phyloP scores from a whole-genome alignment of 345 rosid species.

The Populus pruinosa region DNA sequence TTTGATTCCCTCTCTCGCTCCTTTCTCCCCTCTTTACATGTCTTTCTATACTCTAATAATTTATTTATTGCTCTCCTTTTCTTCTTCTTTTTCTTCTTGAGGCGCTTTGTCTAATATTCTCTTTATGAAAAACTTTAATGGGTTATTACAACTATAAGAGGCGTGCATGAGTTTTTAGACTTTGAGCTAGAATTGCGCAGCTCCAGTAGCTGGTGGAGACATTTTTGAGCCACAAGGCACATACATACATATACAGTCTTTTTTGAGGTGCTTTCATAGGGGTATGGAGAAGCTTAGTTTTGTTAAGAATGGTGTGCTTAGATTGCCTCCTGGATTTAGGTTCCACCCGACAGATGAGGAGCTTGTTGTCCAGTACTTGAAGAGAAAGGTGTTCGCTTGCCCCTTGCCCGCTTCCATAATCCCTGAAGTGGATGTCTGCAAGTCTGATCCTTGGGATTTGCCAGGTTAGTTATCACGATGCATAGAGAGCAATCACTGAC shows the following conservation, averaged over 20 bases:
- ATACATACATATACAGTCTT: neutral
- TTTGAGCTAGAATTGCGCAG: neutral
- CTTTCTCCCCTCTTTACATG: neutral
- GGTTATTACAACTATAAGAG: neutral
- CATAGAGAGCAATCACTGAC: neutral
- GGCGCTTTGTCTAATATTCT: neutral
- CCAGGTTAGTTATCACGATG: slow-evolving; percentile 51
- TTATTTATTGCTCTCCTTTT: neutral
- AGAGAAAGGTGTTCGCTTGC: slow-evolving; percentile 53
- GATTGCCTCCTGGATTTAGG: slow-evolving; percentile 86
- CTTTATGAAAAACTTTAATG: neutral
- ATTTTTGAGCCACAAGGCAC: neutral
- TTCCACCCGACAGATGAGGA: slow-evolving; percentile 96
- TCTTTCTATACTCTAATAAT: neutral
- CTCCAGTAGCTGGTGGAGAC: neutral
- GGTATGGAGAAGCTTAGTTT: slow-evolving; percentile 54
- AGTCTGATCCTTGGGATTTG: slow-evolving; percentile 91
- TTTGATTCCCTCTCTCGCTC: neutral
- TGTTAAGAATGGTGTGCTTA: slow-evolving; percentile 57
- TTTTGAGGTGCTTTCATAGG: neutral
- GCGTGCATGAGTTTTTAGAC: neutral
- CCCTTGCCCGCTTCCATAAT: slow-evolving; percentile 85
- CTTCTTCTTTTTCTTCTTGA: neutral
- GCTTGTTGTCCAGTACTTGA: slow-evolving; percentile 71
- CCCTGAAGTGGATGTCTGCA: slow-evolving; percentile 86